Conservation (phyloP, 441 rosid genomes). For the Sinapis alba region DNA sequence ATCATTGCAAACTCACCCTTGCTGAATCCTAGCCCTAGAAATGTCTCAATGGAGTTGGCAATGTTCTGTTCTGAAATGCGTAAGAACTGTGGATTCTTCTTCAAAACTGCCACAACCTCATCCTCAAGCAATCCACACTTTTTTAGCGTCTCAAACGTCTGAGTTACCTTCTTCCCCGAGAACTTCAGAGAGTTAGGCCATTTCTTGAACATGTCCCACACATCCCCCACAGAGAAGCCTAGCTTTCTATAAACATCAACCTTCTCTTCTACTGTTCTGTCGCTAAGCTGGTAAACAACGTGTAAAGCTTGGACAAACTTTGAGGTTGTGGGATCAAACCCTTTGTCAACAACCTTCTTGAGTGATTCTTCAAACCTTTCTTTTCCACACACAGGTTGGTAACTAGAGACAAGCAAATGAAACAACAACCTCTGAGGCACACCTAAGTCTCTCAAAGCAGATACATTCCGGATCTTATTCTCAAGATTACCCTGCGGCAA, state of each 20-base stretch:
- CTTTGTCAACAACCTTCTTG: constrained; percentile 19
- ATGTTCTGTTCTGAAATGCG: constrained; percentile 24
- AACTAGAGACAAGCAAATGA: constrained; percentile 12
- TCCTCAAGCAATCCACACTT: not conserved
- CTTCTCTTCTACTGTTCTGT: constrained; percentile 18
- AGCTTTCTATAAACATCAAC: constrained; percentile 7
- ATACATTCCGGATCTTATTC: not conserved
- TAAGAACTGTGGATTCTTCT: constrained; percentile 12
- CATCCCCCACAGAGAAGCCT: constrained; percentile 34
- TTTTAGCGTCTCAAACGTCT: not conserved
- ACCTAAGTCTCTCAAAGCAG: not conserved
- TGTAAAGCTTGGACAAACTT: constrained; percentile 22
- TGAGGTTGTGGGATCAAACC: constrained; percentile 13
- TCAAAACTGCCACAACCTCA: constrained; percentile 6
- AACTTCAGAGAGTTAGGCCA: constrained; percentile 26
- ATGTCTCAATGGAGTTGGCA: constrained; percentile 1
- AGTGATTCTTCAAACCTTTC: constrained; percentile 5
- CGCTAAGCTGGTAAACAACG: not conserved
- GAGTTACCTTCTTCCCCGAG: constrained; percentile 33
- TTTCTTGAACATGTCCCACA: constrained; percentile 38
- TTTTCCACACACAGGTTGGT: not conserved
- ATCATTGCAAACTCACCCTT: constrained; percentile 9
- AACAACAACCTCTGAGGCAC: not conserved
- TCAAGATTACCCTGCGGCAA: not conserved
- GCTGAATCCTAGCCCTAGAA: constrained; percentile 22